Evolutionary conservation across 345 rosid genomes (phyloP).

Genomic region (Streptanthus diversifolius): DNA sequence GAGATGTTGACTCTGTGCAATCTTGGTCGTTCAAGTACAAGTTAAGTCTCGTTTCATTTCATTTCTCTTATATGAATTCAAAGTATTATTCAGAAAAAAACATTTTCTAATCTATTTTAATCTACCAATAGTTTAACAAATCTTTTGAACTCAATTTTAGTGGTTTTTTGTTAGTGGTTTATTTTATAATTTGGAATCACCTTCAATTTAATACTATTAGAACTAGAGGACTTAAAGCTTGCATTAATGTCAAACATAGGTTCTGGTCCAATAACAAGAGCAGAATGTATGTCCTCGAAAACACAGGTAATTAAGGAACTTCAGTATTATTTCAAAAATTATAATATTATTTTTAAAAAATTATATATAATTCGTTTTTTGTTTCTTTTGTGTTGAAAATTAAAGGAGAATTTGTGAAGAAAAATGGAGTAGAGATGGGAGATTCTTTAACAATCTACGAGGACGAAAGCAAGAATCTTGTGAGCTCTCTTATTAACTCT

Average conservation of each 20-base stretch:
- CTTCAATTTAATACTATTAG: background rate
- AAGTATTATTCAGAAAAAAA: background rate
- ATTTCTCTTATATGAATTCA: background rate
- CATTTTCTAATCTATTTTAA: background rate
- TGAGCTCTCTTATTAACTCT: slow-evolving; percentile 44
- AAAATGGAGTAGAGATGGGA: slow-evolving; percentile 45
- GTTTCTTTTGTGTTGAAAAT: background rate
- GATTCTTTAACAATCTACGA: slow-evolving; percentile 66
- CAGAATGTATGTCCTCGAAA: slow-evolving; percentile 85
- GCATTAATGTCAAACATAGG: slow-evolving; percentile 38
- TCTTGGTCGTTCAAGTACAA: slow-evolving; percentile 64
- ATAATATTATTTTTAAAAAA: background rate
- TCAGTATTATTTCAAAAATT: background rate
- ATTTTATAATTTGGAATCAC: background rate
- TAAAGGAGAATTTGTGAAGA: slow-evolving; percentile 62
- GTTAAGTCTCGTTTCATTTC: slow-evolving; percentile 40
- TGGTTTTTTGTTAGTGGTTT: background rate
- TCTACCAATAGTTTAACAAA: background rate
- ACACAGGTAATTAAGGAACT: slow-evolving; percentile 50
- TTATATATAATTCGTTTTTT: background rate
- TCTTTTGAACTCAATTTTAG: background rate
- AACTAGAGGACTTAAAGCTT: background rate
- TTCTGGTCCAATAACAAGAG: slow-evolving; percentile 82
- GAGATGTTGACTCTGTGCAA: slow-evolving; percentile 42
- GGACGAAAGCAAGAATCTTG: slow-evolving; percentile 71